Conservation (phyloP, 2,329 filamentous ascomycete genomes). For the Cladosporium sp. region DNA sequence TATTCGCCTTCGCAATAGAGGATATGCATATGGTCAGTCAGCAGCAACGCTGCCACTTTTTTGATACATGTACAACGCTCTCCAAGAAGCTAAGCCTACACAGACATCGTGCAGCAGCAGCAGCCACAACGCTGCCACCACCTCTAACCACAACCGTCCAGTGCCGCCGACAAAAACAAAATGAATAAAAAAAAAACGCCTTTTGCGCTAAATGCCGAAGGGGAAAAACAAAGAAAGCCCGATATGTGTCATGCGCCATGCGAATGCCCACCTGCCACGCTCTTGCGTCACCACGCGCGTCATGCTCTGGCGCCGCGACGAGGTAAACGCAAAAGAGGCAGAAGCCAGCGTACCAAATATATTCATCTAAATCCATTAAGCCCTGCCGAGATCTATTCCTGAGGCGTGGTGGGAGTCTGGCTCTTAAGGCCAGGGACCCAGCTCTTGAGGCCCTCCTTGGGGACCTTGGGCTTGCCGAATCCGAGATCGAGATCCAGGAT, state of each 20-base stretch:
- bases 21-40: background rate
- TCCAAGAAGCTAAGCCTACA: background rate
- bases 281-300: too few relatives aligned
- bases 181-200: background rate
- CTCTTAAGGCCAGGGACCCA: constrained; percentile 8
- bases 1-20: too few relatives aligned
- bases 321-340: too few relatives aligned
- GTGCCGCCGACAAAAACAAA: background rate
- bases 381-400: background rate
- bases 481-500: constrained; percentile 92
- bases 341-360: too few relatives aligned
- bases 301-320: too few relatives aligned
- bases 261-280: background rate
- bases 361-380: too few relatives aligned
- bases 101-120: background rate
- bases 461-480: constrained; percentile 68
- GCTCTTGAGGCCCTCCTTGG: constrained; percentile 9
- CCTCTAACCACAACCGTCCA: background rate
- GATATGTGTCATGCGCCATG: background rate
- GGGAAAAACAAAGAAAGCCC: background rate
- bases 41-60: background rate
- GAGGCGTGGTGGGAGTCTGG: background rate
- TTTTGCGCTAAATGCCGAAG: constrained; percentile 2
- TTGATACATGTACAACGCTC: constrained; percentile 1
- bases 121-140: background rate